Evolutionary conservation across 495 filamentous ascomycete genomes (phyloP).

Genomic region (Penicillium waksmanii): DNA sequence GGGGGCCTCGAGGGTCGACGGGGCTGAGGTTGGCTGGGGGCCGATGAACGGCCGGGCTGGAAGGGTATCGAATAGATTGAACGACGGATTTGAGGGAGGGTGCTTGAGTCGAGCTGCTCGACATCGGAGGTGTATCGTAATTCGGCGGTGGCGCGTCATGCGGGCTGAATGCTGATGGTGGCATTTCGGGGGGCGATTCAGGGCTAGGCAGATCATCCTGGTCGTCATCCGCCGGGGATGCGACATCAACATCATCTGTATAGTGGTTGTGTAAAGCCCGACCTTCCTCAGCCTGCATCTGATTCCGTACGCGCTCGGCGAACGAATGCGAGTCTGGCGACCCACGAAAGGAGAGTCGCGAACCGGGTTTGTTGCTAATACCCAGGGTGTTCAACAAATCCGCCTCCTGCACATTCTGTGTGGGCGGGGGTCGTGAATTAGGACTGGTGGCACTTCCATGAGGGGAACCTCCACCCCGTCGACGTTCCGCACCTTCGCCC

Average conservation of each 20-base stretch:
- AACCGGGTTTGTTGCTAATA: conserved; percentile 31
- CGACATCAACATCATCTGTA: conserved; percentile 30
- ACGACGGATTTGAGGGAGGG: conserved; percentile 35
- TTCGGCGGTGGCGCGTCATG: conserved; percentile 21
- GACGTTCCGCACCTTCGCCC: conserved; percentile 27
- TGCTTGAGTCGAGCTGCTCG: conserved; percentile 24
- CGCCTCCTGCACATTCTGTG: conserved; percentile 38
- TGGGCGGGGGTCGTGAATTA: conserved; percentile 33
- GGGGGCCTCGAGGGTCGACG: conserved; percentile 29
- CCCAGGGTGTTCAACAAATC: conserved; percentile 46
- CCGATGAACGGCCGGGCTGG: conserved; percentile 21
- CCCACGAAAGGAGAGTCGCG: conserved; percentile 47
- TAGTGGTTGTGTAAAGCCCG: conserved; percentile 61
- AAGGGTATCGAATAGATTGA: conserved; percentile 30
- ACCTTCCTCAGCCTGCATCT: conserved; percentile 75
- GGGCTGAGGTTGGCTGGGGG: conserved; percentile 25
- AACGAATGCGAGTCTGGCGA: conserved; percentile 51
- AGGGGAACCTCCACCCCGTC: conserved; percentile 13
- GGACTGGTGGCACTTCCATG: conserved; percentile 20
- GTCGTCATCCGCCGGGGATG: conserved; percentile 31
- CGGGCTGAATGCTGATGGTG: conserved; percentile 30
- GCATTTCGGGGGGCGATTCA: conserved; percentile 12
- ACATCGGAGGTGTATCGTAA: conserved; percentile 37
- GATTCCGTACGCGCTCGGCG: conserved; percentile 61
- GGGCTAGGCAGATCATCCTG: conserved; percentile 22